These are phyloP conservation scores for Rhizopogon vulgaris DNA, from an alignment of 768 basidiomycete genomes.

Conservation along the genomic window DNA sequence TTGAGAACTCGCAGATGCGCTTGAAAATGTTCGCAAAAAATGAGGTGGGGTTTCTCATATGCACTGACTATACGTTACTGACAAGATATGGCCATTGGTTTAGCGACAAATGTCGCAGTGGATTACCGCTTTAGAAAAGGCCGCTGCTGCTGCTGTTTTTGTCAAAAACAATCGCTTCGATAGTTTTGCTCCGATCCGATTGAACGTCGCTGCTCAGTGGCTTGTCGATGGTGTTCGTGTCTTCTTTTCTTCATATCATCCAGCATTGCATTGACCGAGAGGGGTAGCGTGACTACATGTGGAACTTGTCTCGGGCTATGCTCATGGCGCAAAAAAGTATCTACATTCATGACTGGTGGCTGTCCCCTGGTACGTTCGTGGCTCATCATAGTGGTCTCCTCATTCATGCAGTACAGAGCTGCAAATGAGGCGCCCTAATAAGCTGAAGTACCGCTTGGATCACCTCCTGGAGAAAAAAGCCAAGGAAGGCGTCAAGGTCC, in stretches of 20 bases:
- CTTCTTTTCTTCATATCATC: neutral
- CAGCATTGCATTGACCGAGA: neutral
- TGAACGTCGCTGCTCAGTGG: conserved; percentile 96
- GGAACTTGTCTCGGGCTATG: conserved; percentile 92
- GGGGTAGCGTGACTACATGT: conserved; percentile 88
- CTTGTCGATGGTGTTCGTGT: conserved; percentile 81
- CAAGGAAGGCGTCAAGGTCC: conserved; percentile 92
- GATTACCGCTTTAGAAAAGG: conserved; percentile 85
- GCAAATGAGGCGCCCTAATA: conserved; percentile 77
- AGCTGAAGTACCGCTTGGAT: conserved; percentile 85
- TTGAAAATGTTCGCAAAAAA: conserved; percentile 84
- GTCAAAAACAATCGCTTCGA: conserved; percentile 80
- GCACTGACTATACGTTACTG: neutral
- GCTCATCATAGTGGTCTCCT: neutral
- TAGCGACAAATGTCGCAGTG: conserved; percentile 96
- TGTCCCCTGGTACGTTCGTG: conserved; percentile 63
- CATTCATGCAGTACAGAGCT: conserved; percentile 45
- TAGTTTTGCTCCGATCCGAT: conserved; percentile 87
- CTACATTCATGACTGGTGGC: conserved; percentile 99
- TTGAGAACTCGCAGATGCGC: conserved; percentile 85
- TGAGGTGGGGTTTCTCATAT: conserved; percentile 45
- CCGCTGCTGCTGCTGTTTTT: conserved; percentile 72
- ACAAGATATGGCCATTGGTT: neutral
- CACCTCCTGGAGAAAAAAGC: conserved; percentile 84
- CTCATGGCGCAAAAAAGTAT: conserved; percentile 82